These are phyloP conservation scores for Erigeron canadensis DNA, from an alignment of 129 eudicot species.

Conservation along the genomic window DNA sequence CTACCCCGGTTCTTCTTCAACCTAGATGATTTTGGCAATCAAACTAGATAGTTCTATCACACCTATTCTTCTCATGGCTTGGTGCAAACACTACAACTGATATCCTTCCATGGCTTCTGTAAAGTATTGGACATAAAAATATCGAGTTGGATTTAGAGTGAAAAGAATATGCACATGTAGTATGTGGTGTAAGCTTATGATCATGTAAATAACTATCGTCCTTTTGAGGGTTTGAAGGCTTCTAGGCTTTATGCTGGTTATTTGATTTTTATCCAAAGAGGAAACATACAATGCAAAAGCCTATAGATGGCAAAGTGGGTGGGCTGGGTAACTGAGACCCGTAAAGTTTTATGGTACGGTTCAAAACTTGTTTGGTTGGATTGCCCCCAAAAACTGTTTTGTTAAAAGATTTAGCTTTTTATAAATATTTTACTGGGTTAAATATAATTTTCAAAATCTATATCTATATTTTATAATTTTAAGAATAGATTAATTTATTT, in stretches of 20 bases:
- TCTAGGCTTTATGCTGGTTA: background rate
- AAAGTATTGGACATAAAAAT: slow-evolving; percentile 15
- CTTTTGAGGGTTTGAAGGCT: slow-evolving; percentile 18
- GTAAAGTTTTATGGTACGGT: background rate
- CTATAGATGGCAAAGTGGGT: background rate
- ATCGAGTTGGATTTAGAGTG: slow-evolving; percentile 1
- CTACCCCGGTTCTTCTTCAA: slow-evolving; percentile 71
- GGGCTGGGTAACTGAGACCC: background rate
- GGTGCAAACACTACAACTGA: slow-evolving; percentile 9
- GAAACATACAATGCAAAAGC: background rate
- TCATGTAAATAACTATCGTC: slow-evolving; percentile 16
- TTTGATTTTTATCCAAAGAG: background rate
- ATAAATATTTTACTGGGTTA: background rate
- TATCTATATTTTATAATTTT: background rate
- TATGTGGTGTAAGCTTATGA: slow-evolving; percentile 24
- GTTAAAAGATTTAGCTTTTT: background rate
- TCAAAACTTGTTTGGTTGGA: background rate
- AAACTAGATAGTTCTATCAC: slow-evolving; percentile 40
- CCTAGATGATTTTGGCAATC: slow-evolving; percentile 50
- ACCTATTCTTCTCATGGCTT: slow-evolving; percentile 9
- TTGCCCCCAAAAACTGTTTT: background rate
- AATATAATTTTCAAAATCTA: background rate
- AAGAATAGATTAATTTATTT: background rate
- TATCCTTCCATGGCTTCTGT: slow-evolving; percentile 16
- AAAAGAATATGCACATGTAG: slow-evolving; percentile 24